A percentile compares a stretch with the other conserved stretches of the same genome.
phyloP scores from a whole-genome alignment of 177 flowering plant genomes.

The Vitis hybrid region DNA sequence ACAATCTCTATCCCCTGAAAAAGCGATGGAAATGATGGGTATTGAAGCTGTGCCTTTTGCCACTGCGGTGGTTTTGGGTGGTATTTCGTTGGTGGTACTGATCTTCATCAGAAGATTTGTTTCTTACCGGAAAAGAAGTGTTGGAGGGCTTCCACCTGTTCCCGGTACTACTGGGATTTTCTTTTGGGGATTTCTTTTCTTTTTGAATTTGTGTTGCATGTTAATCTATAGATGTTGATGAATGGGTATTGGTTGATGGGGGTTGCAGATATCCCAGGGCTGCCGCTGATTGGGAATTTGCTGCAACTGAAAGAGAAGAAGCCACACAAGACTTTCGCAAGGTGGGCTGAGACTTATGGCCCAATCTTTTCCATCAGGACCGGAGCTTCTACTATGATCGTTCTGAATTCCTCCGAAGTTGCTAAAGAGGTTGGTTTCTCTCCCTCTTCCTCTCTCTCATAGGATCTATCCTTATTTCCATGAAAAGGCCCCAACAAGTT shows the following conservation, averaged over 20 bases:
- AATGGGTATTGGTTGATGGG: neutral
- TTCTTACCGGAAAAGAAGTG: slow-evolving; percentile 10
- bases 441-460: neutral
- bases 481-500: too few relatives aligned
- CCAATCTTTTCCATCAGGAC: slow-evolving; percentile 74
- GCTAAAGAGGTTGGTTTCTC: slow-evolving; percentile 68
- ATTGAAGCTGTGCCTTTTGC: slow-evolving; percentile 19
- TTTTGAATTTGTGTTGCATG: neutral
- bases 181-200: too few relatives aligned
- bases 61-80: slow-evolving; percentile 26
- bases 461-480: neutral
- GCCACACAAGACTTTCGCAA: slow-evolving; percentile 77
- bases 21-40: slow-evolving; percentile 6
- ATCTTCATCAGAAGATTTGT: slow-evolving; percentile 7
- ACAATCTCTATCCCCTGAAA: neutral
- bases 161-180: slow-evolving; percentile 32
- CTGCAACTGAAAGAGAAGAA: slow-evolving; percentile 85
- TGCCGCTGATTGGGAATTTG: slow-evolving; percentile 85
- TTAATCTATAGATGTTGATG: neutral
- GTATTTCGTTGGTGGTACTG: slow-evolving; percentile 21
- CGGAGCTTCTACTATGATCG: slow-evolving; percentile 65
- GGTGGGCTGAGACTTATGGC: slow-evolving; percentile 80
- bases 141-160: slow-evolving; percentile 26
- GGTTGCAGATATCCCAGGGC: slow-evolving; percentile 78
- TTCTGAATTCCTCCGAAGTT: slow-evolving; percentile 61